Conservation (phyloP, 2,329 filamentous ascomycete genomes). For the Dissoconium aciculare region DNA sequence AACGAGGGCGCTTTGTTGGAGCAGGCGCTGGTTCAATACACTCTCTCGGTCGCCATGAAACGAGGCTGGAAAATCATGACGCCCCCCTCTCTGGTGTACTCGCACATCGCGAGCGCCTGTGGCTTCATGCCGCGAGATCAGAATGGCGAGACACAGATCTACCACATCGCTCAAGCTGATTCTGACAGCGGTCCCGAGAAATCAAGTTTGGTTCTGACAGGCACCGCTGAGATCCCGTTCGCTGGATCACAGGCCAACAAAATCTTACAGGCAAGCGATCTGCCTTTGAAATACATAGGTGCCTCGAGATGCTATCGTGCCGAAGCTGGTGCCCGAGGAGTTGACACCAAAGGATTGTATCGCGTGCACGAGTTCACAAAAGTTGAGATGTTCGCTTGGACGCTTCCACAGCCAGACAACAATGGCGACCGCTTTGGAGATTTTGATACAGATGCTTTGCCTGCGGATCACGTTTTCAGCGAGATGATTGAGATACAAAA, state of each 20-base stretch:
- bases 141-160: constrained; percentile 84
- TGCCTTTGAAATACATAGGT: constrained; percentile 69
- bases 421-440: constrained; percentile 16
- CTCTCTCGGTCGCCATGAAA: constrained; percentile 55
- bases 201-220: constrained; percentile 62
- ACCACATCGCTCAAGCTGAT: constrained; percentile 50
- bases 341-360: constrained; percentile 86
- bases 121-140: constrained; percentile 89
- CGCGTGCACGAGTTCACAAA: constrained; percentile 98
- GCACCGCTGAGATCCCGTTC: constrained; percentile 87
- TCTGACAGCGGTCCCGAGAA: constrained; percentile 47
- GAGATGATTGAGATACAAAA: constrained; percentile 81
- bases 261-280: constrained; percentile 46
- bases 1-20: constrained; percentile 88
- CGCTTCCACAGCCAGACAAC: constrained; percentile 24
- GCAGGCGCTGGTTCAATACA: constrained; percentile 80
- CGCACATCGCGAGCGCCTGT: constrained; percentile 76
- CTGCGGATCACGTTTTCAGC: constrained; percentile 50
- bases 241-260: constrained; percentile 75
- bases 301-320: constrained; percentile 89
- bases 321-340: constrained; percentile 79
- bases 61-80: constrained; percentile 67
- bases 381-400: constrained; percentile 95
- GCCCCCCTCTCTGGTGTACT: constrained; percentile 82
- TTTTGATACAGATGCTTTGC: constrained; percentile 17